Percentiles rank a stretch among this genome's conserved stretches.
phyloP scores from a whole-genome alignment of 139 green algal genomes.

The Nannochloris sp. region DNA sequence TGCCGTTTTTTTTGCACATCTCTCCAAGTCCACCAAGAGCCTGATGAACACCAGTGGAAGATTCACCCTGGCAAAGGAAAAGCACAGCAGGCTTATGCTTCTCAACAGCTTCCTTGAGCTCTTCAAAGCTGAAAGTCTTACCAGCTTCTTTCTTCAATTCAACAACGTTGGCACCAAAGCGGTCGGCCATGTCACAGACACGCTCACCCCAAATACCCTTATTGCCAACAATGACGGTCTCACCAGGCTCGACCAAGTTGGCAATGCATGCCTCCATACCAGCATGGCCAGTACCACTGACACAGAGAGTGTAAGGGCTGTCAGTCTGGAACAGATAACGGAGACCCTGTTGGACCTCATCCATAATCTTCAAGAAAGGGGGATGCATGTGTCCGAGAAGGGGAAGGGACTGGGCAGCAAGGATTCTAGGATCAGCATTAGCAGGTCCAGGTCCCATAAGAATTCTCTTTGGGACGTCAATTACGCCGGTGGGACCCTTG shows the following conservation, averaged over 20 bases:
- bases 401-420: constrained; percentile 67
- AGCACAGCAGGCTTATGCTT: constrained; percentile 75
- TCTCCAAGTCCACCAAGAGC: constrained; percentile 71
- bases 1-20: constrained; percentile 64
- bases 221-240: constrained; percentile 74
- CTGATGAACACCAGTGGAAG: constrained; percentile 75
- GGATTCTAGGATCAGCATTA: constrained; percentile 73
- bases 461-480: constrained; percentile 54
- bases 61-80: constrained; percentile 85
- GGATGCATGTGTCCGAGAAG: constrained; percentile 88
- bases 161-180: constrained; percentile 75
- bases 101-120: constrained; percentile 51
- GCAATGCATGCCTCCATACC: constrained; percentile 89
- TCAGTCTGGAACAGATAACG: constrained; percentile 74
- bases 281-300: constrained; percentile 75
- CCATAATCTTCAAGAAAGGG: constrained; percentile 91
- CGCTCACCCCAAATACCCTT: constrained; percentile 86
- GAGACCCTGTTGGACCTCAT: constrained; percentile 76
- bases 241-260: constrained; percentile 86
- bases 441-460: constrained; percentile 82
- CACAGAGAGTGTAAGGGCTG: constrained; percentile 71
- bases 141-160: constrained; percentile 63
- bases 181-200: constrained; percentile 69
- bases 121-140: constrained; percentile 55
- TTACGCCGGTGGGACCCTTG: constrained; percentile 19